Base-by-base conservation (phyloP, 129 eudicot genomes). In the Saussurea involucrata region DNA sequence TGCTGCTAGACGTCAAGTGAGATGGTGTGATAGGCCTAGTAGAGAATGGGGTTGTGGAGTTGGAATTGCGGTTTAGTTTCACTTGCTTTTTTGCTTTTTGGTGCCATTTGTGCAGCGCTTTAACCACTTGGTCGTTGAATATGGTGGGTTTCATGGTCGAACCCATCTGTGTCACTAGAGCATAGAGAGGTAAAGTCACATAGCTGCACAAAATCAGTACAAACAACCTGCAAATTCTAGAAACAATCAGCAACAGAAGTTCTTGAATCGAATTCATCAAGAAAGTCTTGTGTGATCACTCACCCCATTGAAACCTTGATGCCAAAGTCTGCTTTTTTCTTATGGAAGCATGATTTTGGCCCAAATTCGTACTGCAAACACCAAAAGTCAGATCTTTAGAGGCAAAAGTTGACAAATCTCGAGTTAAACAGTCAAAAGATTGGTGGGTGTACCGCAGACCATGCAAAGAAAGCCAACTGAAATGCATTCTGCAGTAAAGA, bases 111-210 rank as follows among this genome's bases (percentile, higher is more conserved):
- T 37, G 83, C 25, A 90, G 76, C 15, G 96, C 90, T 33, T 82
- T 82, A 5, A 85, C 74, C 34, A 86, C 85, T 77, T 75, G 76
- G n/a, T 77, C 87, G 11, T 86, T 74, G 71, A 86, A 86, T 60
- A 80, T 79, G 37, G 87, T 74, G 13, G 90, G 85, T 69, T 83
- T 86, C 90, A 86, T 86, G 73, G 76, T 83, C 33, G 90, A 86
- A 42, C 87, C 90, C 87, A 86, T 86, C 74, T 86, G 87, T 76
- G 90, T 85, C 12, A 90, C 96, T 69, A 90, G 61, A 31, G 96
- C 92, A 70, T 90, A 90, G 20, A 90, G 96, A 36, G 92, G 96
- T 25, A 90, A 86, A 53, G 91, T 90, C 22, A 86, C 86, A 66
- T 87, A 87, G 78, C 92, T 90, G 84, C 90, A 87, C 7, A 90